These are phyloP conservation scores for Neonectria punicea DNA, from an alignment of 2,329 filamentous ascomycete species.

Conservation along the genomic window DNA sequence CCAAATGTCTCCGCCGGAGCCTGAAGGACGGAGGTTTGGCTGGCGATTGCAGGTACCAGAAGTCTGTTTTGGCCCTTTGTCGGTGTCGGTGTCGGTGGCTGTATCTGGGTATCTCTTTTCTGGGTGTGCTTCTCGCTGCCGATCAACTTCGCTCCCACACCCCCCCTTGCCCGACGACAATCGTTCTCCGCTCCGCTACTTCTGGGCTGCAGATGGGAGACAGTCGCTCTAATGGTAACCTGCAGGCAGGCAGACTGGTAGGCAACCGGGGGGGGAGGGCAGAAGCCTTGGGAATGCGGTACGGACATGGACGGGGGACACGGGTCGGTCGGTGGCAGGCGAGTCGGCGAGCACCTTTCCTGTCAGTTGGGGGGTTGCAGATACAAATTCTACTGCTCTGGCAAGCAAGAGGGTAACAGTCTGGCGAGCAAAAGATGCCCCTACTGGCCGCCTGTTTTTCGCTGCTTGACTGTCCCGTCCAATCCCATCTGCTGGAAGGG, in stretches of 20 bases:
- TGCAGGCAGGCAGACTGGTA: conserved; percentile 23
- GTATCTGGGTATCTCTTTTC: background rate
- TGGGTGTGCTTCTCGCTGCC: background rate
- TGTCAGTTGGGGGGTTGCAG: no score
- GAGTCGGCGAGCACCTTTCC: conserved; percentile 9
- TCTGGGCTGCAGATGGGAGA: conserved; percentile 23
- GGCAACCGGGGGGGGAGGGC: conserved; percentile 11
- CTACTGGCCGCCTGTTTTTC: background rate
- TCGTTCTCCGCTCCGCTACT: conserved; percentile 17
- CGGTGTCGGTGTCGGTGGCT: background rate
- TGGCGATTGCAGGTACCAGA: background rate
- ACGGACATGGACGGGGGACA: conserved; percentile 29
- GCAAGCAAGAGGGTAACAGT: background rate
- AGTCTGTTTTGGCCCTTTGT: background rate
- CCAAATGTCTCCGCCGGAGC: background rate
- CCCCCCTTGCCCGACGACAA: background rate
- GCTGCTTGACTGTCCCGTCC: no score
- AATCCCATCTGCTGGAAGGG: background rate
- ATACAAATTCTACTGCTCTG: background rate
- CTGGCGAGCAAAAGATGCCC: background rate
- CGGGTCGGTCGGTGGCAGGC: conserved; percentile 27
- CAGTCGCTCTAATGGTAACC: conserved; percentile 14
- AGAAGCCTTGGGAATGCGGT: conserved; percentile 1
- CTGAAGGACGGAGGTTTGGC: no score
- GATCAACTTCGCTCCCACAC: background rate